Conservation (phyloP, 805 yeast species). For the Millerozyma miso region DNA sequence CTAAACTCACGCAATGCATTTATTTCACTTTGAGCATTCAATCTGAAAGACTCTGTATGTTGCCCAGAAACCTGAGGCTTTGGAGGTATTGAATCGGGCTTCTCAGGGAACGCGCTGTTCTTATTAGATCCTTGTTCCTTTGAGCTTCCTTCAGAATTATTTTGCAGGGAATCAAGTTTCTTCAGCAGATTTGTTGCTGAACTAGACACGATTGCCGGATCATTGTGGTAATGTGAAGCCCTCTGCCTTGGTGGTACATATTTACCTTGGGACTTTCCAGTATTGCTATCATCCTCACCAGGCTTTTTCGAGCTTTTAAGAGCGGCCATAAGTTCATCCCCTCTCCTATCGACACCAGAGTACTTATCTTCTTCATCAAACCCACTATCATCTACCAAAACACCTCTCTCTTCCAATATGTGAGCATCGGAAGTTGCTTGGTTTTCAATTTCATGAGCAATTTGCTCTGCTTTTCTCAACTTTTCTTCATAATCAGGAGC, state of each 20-base stretch:
- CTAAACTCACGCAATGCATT: slow-evolving; percentile 74
- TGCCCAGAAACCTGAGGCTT: slow-evolving; percentile 21
- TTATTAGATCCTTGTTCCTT: slow-evolving; percentile 6
- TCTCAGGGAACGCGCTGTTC: not conserved
- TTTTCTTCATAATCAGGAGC: slow-evolving; percentile 72
- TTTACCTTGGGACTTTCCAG: slow-evolving; percentile 28
- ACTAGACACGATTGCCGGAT: slow-evolving; percentile 64
- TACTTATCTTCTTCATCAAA: slow-evolving; percentile 94
- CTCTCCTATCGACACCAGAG: slow-evolving; percentile 80
- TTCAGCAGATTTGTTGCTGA: slow-evolving; percentile 28
- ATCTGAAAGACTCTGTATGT: slow-evolving; percentile 36
- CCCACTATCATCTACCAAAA: slow-evolving; percentile 73
- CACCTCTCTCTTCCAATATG: slow-evolving; percentile 88
- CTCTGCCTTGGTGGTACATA: slow-evolving; percentile 58
- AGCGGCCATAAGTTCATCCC: slow-evolving; percentile 47
- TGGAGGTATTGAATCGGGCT: slow-evolving; percentile 31
- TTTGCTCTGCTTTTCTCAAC: slow-evolving; percentile 62
- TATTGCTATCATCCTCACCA: slow-evolving; percentile 7
- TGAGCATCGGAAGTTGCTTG: slow-evolving; percentile 70
- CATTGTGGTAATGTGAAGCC: slow-evolving; percentile 48
- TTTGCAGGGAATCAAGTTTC: slow-evolving; percentile 2
- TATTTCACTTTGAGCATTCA: slow-evolving; percentile 57
- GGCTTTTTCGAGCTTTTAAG: slow-evolving; percentile 30
- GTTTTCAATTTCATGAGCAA: slow-evolving; percentile 81
- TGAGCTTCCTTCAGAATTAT: not conserved